These are phyloP conservation scores for Leccinum disarticulatum DNA, from an alignment of 768 basidiomycete species.

Conservation along the genomic window DNA sequence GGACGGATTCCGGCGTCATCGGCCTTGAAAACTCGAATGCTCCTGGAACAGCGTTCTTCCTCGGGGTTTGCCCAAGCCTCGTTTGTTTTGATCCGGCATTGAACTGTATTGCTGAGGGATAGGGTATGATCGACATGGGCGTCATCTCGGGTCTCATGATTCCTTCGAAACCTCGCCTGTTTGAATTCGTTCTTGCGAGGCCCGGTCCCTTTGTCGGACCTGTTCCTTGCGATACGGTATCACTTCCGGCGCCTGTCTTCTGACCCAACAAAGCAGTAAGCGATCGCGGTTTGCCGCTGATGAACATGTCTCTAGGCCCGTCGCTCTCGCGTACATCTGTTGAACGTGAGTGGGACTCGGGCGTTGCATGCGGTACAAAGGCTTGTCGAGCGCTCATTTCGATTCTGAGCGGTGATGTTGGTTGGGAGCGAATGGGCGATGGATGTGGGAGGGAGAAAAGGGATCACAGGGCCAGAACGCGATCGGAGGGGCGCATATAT, in stretches of 20 bases:
- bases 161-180: slow-evolving; percentile 26
- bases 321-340: slow-evolving; percentile 8
- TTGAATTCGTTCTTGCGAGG: slow-evolving; percentile 5
- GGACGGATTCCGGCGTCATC: slow-evolving; percentile 20
- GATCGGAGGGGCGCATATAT: slow-evolving; percentile 8
- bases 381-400: slow-evolving; percentile 30
- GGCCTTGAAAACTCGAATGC: slow-evolving; percentile 16
- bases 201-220: slow-evolving; percentile 5
- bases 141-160: slow-evolving; percentile 21
- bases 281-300: slow-evolving; percentile 20
- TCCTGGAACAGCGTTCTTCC: slow-evolving; percentile 11
- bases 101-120: slow-evolving; percentile 14
- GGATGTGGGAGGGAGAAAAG: not conserved
- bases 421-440: not conserved
- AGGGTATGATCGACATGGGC: slow-evolving; percentile 27
- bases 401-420: not conserved
- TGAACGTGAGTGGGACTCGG: slow-evolving; percentile 8
- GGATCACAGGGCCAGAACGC: not conserved
- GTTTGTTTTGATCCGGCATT: slow-evolving; percentile 3
- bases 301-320: slow-evolving; percentile 4
- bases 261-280: slow-evolving; percentile 24
- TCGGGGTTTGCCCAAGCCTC: slow-evolving; percentile 19
- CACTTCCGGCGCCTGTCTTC: slow-evolving; percentile 9
- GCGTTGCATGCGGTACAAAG: slow-evolving; percentile 22
- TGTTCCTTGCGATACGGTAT: not conserved